phyloP scores from a whole-genome alignment of 139 green algal species.

The Chloropicon primus region DNA sequence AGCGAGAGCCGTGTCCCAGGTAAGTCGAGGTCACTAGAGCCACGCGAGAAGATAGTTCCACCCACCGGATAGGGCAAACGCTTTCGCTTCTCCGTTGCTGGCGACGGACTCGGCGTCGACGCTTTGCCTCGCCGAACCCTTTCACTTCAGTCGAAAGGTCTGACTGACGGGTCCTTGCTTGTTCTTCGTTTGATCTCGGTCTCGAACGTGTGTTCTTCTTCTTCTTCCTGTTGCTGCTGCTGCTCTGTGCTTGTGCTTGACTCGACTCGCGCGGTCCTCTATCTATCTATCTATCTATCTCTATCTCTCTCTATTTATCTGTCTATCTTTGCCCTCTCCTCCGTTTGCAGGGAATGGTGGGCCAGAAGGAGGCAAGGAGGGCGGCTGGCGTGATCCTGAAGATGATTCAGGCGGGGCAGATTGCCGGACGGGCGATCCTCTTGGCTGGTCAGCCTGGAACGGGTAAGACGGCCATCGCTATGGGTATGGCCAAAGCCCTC shows the following conservation, averaged over 20 bases:
- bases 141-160: too few species aligned
- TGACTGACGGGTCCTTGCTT: too few species aligned
- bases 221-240: too few species aligned
- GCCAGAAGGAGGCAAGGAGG: slow-evolving; percentile 74
- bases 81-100: too few species aligned
- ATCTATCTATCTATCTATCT: not conserved
- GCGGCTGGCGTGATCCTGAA: slow-evolving; percentile 83
- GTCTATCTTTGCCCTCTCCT: not conserved
- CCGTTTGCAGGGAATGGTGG: slow-evolving; percentile 81
- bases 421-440: slow-evolving; percentile 86
- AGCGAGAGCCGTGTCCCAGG: slow-evolving; percentile 58
- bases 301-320: not conserved
- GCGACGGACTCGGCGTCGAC: too few species aligned
- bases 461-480: slow-evolving; percentile 94
- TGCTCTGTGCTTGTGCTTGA: too few species aligned
- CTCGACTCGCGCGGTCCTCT: too few species aligned
- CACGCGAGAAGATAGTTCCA: too few species aligned
- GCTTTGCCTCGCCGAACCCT: too few species aligned
- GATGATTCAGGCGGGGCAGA: slow-evolving; percentile 94
- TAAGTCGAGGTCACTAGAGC: not conserved
- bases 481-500: slow-evolving; percentile 90
- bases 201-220: too few species aligned
- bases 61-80: too few species aligned
- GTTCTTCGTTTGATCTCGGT: too few species aligned
- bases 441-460: slow-evolving; percentile 90